Percentiles rank a stretch among this genome's conserved stretches.
Conservation (phyloP, 768 basidiomycete genomes). For the Auricularia auricula-judae region DNA sequence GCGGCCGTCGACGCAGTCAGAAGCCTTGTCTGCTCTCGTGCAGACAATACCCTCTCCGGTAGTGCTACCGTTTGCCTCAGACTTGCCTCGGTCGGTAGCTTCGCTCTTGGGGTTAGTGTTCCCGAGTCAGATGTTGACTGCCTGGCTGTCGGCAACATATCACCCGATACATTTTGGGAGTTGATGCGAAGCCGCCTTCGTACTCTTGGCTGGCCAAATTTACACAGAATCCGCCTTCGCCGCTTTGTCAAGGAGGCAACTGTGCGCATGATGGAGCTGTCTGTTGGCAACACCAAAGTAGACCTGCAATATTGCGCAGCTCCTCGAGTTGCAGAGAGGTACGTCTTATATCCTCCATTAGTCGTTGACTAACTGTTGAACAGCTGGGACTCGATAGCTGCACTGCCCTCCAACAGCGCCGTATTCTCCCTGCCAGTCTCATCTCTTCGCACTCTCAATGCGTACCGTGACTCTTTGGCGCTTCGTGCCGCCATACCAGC, state of each 20-base stretch:
- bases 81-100: conserved; percentile 13
- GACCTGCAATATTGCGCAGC: conserved; percentile 16
- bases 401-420: conserved; percentile 8
- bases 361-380: background rate
- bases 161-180: conserved; percentile 12
- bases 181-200: conserved; percentile 6
- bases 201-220: background rate
- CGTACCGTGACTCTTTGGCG: conserved; percentile 11
- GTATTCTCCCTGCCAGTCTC: conserved; percentile 11
- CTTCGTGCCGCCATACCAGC: conserved; percentile 5
- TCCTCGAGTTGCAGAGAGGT: conserved; percentile 8
- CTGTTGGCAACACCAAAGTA: conserved; percentile 11
- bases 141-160: conserved; percentile 14
- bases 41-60: background rate
- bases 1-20: background rate
- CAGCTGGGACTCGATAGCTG: conserved; percentile 10
- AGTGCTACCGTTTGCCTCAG: conserved; percentile 2
- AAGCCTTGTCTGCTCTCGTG: background rate
- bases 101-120: conserved; percentile 11
- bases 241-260: conserved; percentile 15
- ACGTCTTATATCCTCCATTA: conserved; percentile 1
- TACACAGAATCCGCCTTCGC: conserved; percentile 6
- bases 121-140: conserved; percentile 14
- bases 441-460: conserved; percentile 12
- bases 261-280: conserved; percentile 15